Base-by-base conservation (phyloP, 2,329 filamentous ascomycete species). In the Fusarium keratoplasticum region DNA sequence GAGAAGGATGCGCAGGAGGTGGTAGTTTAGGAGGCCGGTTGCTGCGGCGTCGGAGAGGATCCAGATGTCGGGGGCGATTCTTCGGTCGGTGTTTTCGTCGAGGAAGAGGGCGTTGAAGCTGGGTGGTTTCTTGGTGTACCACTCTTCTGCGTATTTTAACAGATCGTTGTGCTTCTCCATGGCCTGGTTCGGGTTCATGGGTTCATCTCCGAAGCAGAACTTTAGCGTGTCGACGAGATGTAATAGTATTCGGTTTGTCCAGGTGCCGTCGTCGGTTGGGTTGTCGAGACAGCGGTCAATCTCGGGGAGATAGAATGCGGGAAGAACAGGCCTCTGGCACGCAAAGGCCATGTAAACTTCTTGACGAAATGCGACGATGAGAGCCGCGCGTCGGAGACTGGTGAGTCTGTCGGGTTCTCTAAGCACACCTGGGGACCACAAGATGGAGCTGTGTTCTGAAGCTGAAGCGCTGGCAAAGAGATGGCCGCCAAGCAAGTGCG, bases 61-160 rank as follows among this genome's bases (percentile, higher is more conserved):
- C 54, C 54, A 58, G 14, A 58, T 58, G 16, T 58, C 16, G 9
- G 33, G 33, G 9, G 54, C 33, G 1, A 55, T 18, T 14, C 16
- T 1, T 38, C 33, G 27, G 2, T 14, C 65, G 6, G 54, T 8
- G 13, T 25, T 47, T 20, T 61, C 36, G 10, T 61, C 55, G 55
- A 42, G 66, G 27, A 61, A 67, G 22, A 71, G 67, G 10, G 74
- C 61, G 14, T 64, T 59, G 44, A 77, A 77, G 36, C 66, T 69
- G 54, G 66, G 74, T 6, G 76, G 76, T 38, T 73, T 76, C 13
- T 73, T 69, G 20, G 52, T 47, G 65, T 67, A 69, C 76, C 76
- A 77, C 7, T 63, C 36, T 2, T 74, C 61, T n/a, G 69, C 74
- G 27, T 73, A 76, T n/a, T 18, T 58, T 13, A 25, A 1, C 5